Conservation (phyloP, 192 early-diverging fungal genomes). For the Umbelopsis sp. region DNA sequence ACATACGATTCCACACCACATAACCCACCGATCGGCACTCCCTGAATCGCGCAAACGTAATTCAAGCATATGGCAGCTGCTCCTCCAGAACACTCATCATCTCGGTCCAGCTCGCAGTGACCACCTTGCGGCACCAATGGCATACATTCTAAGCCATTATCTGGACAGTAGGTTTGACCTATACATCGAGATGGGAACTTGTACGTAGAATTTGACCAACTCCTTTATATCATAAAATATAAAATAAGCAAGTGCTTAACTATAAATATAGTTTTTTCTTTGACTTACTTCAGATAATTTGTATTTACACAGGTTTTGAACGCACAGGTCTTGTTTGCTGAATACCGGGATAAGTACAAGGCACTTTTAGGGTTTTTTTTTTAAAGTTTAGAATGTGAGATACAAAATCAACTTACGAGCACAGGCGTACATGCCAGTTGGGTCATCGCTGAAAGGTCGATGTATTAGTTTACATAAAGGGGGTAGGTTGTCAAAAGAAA, state of each 20-base stretch:
- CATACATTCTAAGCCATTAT: slow-evolving; percentile 33
- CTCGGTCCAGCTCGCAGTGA: slow-evolving; percentile 37
- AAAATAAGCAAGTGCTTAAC: neutral
- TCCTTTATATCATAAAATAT: neutral
- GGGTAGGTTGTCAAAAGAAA: neutral
- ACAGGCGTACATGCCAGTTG: slow-evolving; percentile 10
- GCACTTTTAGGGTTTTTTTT: neutral
- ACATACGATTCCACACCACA: slow-evolving; percentile 13
- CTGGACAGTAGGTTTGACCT: slow-evolving; percentile 32
- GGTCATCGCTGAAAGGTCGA: slow-evolving; percentile 6
- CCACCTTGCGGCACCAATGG: slow-evolving; percentile 20
- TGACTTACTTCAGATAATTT: slow-evolving; percentile 22
- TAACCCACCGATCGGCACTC: slow-evolving; percentile 17
- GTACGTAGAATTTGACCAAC: slow-evolving; percentile 15
- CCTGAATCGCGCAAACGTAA: slow-evolving; percentile 28
- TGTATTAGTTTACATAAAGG: neutral
- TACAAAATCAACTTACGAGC: neutral
- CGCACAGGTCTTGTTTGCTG: slow-evolving; percentile 16
- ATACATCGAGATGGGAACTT: slow-evolving; percentile 29
- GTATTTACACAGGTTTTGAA: slow-evolving; percentile 23
- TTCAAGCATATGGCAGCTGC: slow-evolving; percentile 36
- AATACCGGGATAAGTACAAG: neutral
- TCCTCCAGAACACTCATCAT: slow-evolving; percentile 36
- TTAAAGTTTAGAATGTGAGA: too few species aligned
- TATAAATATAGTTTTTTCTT: neutral